A percentile compares a stretch with the other conserved stretches of the same genome.
Conservation (phyloP, 768 basidiomycete species). For the Tulasnella sp. region DNA sequence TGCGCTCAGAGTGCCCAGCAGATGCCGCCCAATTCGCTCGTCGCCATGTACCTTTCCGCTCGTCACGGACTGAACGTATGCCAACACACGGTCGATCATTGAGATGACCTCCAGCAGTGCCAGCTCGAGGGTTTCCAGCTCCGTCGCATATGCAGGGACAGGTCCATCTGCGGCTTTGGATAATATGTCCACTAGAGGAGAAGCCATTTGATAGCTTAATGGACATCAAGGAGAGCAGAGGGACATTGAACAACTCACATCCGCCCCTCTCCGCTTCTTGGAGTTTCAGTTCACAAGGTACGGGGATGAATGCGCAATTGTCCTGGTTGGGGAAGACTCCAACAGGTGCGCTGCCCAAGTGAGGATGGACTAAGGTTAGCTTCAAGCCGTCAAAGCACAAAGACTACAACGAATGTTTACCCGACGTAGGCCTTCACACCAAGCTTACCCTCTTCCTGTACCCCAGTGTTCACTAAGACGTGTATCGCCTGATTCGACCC, state of each 20-base stretch:
- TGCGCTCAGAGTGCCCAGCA: constrained; percentile 78
- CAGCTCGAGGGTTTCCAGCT: constrained; percentile 67
- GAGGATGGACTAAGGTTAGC: background rate
- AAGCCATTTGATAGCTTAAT: constrained; percentile 4
- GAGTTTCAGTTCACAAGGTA: constrained; percentile 78
- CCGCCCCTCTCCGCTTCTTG: constrained; percentile 77
- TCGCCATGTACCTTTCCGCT: constrained; percentile 70
- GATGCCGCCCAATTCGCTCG: constrained; percentile 75
- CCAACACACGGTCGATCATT: constrained; percentile 77
- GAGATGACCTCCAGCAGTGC: constrained; percentile 56
- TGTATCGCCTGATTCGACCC: constrained; percentile 82
- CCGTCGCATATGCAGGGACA: constrained; percentile 31
- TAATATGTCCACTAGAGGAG: constrained; percentile 62
- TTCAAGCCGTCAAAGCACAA: background rate
- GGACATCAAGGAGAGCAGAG: background rate
- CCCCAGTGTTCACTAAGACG: constrained; percentile 78
- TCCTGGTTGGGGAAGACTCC: constrained; percentile 84
- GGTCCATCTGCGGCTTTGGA: constrained; percentile 22
- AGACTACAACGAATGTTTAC: too few relatives aligned
- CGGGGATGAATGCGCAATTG: constrained; percentile 88
- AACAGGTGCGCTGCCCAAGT: constrained; percentile 56
- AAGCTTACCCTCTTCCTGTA: constrained; percentile 46
- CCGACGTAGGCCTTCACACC: constrained; percentile 83
- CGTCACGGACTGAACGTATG: constrained; percentile 72
- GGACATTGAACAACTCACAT: constrained; percentile 39